Evolutionary conservation across 2,329 filamentous ascomycete species (phyloP), one percentile per base, ranked within the genome.

Genomic region (Lachnellula cervina): DNA sequence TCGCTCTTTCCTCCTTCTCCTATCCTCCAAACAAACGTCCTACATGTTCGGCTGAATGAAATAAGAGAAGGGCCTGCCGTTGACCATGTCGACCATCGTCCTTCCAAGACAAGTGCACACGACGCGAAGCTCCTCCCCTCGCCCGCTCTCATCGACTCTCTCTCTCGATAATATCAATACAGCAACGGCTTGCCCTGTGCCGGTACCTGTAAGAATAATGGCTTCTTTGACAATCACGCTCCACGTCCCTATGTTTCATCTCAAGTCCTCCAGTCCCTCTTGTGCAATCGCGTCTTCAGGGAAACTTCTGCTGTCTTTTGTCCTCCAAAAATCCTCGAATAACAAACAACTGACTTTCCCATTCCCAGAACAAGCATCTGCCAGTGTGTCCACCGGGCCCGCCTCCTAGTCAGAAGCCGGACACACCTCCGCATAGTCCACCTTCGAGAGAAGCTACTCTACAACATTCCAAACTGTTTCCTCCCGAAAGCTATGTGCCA

Each of bases 321-420:
- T 9, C 11, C 28, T 32, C 28, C 28, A 11, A 9, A 11, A 3
- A 11, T 32, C 11, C 28, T 32, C 4, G 8, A 32, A 32, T 11
- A 11, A 32, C 28, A 32, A 32, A 32, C 8, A 32, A 32, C 28
- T 32, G 54, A 56, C 38, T 56, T 51, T n/a, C 44, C 37, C 17
- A 50, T 40, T 14, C n/a, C 14, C 37, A 40, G 42, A n/a, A 47
- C 74, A 96, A 94, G 72, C 90, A 96, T 72, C 78, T 96, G 23
- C 91, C 92, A n/a, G 77, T 87, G 64, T 96, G 90, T 73, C 88
- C 90, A n/a, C 83, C 91, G 1, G 91, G 91, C 1, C 87, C 89
- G 59, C 82, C 76, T 62, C 77, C 70, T 48, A 73, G 71, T 52
- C 76, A 77, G 65, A 79, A 77, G 57, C 78, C 81, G 48, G 79